Conservation (phyloP, 2,329 filamentous ascomycete genomes). For the Claviceps pazoutovae region DNA sequence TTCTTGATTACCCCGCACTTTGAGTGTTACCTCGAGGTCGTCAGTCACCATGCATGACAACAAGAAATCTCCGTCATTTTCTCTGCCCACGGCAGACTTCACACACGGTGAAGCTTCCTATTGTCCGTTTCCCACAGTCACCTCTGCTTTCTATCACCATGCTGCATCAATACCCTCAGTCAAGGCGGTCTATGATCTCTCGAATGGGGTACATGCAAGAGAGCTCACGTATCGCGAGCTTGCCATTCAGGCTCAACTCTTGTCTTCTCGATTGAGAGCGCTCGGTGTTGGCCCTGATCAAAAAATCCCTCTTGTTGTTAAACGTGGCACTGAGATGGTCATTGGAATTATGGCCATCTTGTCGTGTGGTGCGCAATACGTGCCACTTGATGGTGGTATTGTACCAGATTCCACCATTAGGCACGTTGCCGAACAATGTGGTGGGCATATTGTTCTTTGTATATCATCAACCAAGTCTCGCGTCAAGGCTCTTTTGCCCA, state of each 20-base stretch:
- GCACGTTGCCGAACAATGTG: slow-evolving; percentile 34
- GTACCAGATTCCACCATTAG: slow-evolving; percentile 33
- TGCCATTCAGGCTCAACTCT: slow-evolving; percentile 25
- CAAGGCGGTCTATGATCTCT: slow-evolving; percentile 25
- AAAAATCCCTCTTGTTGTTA: slow-evolving; percentile 39
- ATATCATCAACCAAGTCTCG: slow-evolving; percentile 24
- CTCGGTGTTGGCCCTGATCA: slow-evolving; percentile 29
- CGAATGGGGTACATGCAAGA: slow-evolving; percentile 11
- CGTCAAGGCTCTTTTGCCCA: slow-evolving; percentile 14
- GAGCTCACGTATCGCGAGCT: slow-evolving; percentile 32
- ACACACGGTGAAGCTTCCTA: slow-evolving; percentile 9
- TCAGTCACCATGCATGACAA: slow-evolving; percentile 6
- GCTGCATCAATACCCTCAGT: slow-evolving; percentile 22
- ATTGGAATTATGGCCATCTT: slow-evolving; percentile 42
- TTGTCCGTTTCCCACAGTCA: slow-evolving; percentile 24
- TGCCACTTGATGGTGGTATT: slow-evolving; percentile 43
- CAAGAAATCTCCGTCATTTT: slow-evolving; percentile 4
- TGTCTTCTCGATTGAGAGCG: slow-evolving; percentile 25
- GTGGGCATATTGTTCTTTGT: slow-evolving; percentile 31
- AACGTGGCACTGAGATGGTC: slow-evolving; percentile 41
- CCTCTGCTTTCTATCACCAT: slow-evolving; percentile 24
- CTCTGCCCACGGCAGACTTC: slow-evolving; percentile 5
- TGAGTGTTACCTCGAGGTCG: slow-evolving; percentile 1
- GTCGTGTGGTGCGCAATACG: slow-evolving; percentile 43
- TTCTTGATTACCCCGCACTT: not conserved